A percentile compares a stretch with the other conserved stretches of the same genome.
Conservation (phyloP, 1,284 basidiomycete species). For the Leccinum olivaceoglutinosum region DNA sequence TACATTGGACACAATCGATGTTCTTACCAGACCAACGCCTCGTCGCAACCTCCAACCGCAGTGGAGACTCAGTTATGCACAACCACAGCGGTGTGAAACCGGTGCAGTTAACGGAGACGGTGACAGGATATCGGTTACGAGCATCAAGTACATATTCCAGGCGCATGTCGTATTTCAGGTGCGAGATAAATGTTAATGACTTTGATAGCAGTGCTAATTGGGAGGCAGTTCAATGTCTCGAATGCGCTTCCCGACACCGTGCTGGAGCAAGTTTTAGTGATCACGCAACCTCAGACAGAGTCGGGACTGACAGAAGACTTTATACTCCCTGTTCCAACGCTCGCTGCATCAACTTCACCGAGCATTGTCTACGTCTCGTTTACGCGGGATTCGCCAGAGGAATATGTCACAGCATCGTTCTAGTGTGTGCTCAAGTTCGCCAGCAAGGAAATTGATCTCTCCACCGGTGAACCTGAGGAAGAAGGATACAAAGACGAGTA, state of each 20-base stretch:
- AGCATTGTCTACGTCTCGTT: slow-evolving; percentile 92
- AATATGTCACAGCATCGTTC: slow-evolving; percentile 85
- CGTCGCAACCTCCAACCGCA: slow-evolving; percentile 66
- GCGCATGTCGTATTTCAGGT: slow-evolving; percentile 96
- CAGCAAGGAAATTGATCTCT: slow-evolving; percentile 96
- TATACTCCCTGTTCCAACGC: slow-evolving; percentile 79
- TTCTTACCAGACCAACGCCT: slow-evolving; percentile 59
- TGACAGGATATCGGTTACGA: slow-evolving; percentile 96
- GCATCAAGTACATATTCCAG: slow-evolving; percentile 95
- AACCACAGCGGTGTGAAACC: slow-evolving; percentile 51
- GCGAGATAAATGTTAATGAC: slow-evolving; percentile 2
- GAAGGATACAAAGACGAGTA: slow-evolving; percentile 99
- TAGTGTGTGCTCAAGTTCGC: slow-evolving; percentile 90
- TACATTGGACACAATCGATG: slow-evolving; percentile 50
- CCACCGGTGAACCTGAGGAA: slow-evolving; percentile 82
- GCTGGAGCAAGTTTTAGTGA: slow-evolving; percentile 91
- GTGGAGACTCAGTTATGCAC: slow-evolving; percentile 85
- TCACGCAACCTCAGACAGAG: slow-evolving; percentile 81
- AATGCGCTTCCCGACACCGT: slow-evolving; percentile 99
- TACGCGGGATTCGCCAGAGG: slow-evolving; percentile 72
- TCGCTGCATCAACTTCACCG: slow-evolving; percentile 68
- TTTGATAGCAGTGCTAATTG: slow-evolving; percentile 5
- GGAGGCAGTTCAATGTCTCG: slow-evolving; percentile 85
- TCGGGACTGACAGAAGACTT: slow-evolving; percentile 84
- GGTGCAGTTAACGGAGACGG: slow-evolving; percentile 84